Percentiles rank a stretch among this genome's conserved stretches.
These are phyloP conservation scores for Chrysanthemum lavandulifolium DNA, from an alignment of 129 eudicot species.

Conservation along the genomic window DNA sequence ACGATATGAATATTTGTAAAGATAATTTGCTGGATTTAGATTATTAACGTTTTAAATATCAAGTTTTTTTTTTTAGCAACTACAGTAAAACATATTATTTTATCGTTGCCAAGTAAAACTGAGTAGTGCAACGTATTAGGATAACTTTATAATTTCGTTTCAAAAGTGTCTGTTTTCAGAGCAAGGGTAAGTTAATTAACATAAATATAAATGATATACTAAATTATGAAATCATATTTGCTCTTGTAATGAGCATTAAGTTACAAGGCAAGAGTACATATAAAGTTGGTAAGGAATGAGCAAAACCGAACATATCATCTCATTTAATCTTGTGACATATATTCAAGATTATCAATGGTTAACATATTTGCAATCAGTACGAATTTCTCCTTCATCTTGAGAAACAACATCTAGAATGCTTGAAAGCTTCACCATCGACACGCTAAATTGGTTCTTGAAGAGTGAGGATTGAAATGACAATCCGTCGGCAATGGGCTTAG, in stretches of 20 bases:
- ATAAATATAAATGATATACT: not conserved
- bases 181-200: no score
- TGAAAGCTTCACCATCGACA: conserved; percentile 78
- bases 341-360: conserved; percentile 27
- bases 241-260: not conserved
- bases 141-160: no score
- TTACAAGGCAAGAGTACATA: conserved; percentile 13
- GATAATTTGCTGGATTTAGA: no score
- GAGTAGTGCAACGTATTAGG: no score
- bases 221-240: not conserved
- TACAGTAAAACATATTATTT: no score
- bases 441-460: conserved; percentile 60
- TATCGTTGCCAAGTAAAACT: no score
- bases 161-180: no score
- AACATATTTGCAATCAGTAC: conserved; percentile 54
- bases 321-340: not conserved
- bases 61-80: no score
- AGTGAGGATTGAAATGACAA: conserved; percentile 50
- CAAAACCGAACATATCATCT: conserved; percentile 3
- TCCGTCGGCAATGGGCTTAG: conserved; percentile 45
- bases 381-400: conserved; percentile 58
- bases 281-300: not conserved
- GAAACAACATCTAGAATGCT: conserved; percentile 45
- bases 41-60: no score
- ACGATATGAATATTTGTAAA: no score